Evolutionary conservation across 306 rosid genomes (phyloP).

Genomic region (Pachyrhizus erosus): DNA sequence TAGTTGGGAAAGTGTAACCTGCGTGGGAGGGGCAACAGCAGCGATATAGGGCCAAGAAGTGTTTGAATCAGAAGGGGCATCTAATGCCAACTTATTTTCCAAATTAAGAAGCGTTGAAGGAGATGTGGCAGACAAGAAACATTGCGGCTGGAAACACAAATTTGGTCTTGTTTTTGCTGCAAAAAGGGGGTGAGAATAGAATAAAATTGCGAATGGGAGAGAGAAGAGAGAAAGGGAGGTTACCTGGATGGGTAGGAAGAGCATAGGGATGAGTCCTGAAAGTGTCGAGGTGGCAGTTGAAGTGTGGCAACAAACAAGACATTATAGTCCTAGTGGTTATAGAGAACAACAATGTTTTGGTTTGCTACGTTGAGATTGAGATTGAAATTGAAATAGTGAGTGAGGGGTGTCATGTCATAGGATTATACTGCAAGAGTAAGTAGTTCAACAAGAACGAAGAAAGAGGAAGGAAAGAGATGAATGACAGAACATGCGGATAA

Average conservation of each 20-base stretch:
- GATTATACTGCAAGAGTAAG: background rate
- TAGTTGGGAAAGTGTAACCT: constrained; percentile 49
- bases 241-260: constrained; percentile 2
- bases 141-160: constrained; percentile 60
- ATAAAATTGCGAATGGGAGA: constrained; percentile 15
- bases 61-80: constrained; percentile 52
- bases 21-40: constrained; percentile 48
- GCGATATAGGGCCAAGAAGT: constrained; percentile 66
- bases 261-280: constrained; percentile 54
- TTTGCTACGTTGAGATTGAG: background rate
- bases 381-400: background rate
- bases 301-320: constrained; percentile 85
- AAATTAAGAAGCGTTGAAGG: constrained; percentile 61
- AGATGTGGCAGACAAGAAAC: constrained; percentile 63
- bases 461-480: no score
- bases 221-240: background rate
- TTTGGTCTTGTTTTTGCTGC: constrained; percentile 72
- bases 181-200: constrained; percentile 33
- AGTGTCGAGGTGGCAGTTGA: constrained; percentile 69
- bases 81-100: constrained; percentile 62
- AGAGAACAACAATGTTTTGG: background rate
- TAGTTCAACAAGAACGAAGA: no score
- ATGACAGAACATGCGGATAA: background rate
- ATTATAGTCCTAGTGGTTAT: constrained; percentile 48
- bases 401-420: background rate